phyloP scores from a whole-genome alignment of 2,329 filamentous ascomycete species.

The Cladophialophora psammophila region DNA sequence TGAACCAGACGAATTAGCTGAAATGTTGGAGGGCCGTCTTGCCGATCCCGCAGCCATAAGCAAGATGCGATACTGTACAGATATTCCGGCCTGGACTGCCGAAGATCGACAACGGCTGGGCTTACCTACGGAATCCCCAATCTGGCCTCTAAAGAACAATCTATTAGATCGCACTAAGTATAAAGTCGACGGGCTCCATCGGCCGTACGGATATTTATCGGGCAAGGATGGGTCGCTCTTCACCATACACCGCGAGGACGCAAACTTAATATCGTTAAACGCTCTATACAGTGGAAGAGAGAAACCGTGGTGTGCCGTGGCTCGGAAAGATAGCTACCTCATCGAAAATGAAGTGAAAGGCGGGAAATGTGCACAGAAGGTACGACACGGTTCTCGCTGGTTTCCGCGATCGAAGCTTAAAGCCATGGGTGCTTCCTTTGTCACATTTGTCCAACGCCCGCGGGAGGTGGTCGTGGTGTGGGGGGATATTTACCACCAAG shows the following conservation, averaged over 20 bases:
- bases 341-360: constrained; percentile 3
- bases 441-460: not conserved
- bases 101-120: not conserved
- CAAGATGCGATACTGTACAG: not conserved
- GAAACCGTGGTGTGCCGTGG: constrained; percentile 2
- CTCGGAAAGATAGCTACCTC: constrained; percentile 6
- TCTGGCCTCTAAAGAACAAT: not conserved
- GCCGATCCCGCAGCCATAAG: not conserved
- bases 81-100: not conserved
- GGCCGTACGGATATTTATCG: not conserved
- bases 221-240: not conserved
- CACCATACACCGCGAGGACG: not conserved
- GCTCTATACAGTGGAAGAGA: not conserved
- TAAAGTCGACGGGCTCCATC: not conserved
- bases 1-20: not conserved
- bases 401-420: constrained; percentile 2
- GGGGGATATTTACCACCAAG: constrained; percentile 5
- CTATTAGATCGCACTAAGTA: not conserved
- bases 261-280: not conserved
- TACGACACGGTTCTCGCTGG: constrained; percentile 9
- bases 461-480: constrained; percentile 4
- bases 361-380: constrained; percentile 5
- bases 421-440: constrained; percentile 7
- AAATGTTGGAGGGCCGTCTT: not conserved
- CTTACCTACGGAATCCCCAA: not conserved